Base-by-base conservation (phyloP, 2,329 filamentous ascomycete species). In the Pseudocercospora musae region DNA sequence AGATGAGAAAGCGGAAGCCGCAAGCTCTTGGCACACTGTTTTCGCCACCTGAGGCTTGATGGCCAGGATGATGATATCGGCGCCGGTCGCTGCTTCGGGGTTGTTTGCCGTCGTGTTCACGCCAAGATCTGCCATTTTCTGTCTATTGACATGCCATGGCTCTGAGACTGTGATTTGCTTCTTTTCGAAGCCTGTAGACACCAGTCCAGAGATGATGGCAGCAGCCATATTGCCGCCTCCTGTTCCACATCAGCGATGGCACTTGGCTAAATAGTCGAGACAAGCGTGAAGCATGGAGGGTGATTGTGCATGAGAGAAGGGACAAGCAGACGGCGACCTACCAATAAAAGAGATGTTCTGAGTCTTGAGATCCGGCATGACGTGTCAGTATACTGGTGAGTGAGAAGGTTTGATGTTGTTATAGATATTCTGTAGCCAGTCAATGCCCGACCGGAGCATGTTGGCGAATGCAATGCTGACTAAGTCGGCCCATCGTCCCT, bases 221-320 rank as follows among this genome's bases (percentile, higher is more conserved):
- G 66, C 65, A 52, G 65, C 70, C 70, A 72, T 72, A 59, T 72
- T 72, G 59, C 70, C 70, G 55, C 70, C 70, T 59, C 70, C 70
- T 70, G 59, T 11, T 23, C 0, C 9, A 20, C 13, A 42, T 63
- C 37, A 65, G 61, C 44, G 15, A 57, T 29, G 25, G 13, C n/a
- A 18, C 23, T 20, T 31, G 31, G 25, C 48, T 18, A 40, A 3
- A 15, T 20, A 18, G 25, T n/a, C 27, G 48, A 48, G 37, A 40
- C n/a, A 13, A 25, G 21, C 10, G 1, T 21, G 21, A 23, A 18
- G 13, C 13, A 27, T 10, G 10, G n/a, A 15, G 15, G 9, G 20
- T n/a, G 33, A 9, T 29, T 52, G 13, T 25, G 31, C 10, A 48
- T 21, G 44, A 21, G 21, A 48, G 44, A 23, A 15, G 44, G 44